Evolutionary conservation across 2,329 filamentous ascomycete species (phyloP).

Genomic region (Lachnum nothofagi): DNA sequence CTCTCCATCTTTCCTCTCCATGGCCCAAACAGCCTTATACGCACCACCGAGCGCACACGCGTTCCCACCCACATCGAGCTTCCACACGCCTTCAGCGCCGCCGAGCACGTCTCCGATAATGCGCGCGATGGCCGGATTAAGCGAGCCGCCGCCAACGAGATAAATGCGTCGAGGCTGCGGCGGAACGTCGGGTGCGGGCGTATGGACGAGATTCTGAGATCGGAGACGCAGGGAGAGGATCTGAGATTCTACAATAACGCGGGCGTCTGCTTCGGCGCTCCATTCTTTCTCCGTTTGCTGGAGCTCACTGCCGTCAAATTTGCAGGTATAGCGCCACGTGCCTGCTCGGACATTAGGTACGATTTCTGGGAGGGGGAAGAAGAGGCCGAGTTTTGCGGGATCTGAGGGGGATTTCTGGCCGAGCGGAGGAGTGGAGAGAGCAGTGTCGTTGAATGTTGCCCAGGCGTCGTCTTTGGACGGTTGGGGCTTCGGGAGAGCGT

Average conservation of each 20-base stretch:
- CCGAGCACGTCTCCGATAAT: slow-evolving; percentile 85
- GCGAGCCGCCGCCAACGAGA: slow-evolving; percentile 85
- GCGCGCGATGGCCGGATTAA: slow-evolving; percentile 82
- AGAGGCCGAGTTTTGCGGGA: slow-evolving; percentile 81
- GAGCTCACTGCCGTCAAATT: slow-evolving; percentile 50
- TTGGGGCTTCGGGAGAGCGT: slow-evolving; percentile 59
- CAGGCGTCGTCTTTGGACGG: slow-evolving; percentile 60
- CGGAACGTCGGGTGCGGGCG: slow-evolving; percentile 53
- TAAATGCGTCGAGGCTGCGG: slow-evolving; percentile 85
- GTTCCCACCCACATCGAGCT: slow-evolving; percentile 89
- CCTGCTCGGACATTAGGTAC: slow-evolving; percentile 85
- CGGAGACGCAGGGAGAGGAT: slow-evolving; percentile 85
- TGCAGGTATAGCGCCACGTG: slow-evolving; percentile 73
- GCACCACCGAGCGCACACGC: slow-evolving; percentile 90
- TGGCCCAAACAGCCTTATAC: slow-evolving; percentile 93
- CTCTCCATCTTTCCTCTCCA: slow-evolving; percentile 62
- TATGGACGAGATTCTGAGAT: slow-evolving; percentile 67
- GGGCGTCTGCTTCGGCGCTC: slow-evolving; percentile 67
- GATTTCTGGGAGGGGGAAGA: slow-evolving; percentile 91
- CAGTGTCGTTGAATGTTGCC: slow-evolving; percentile 72
- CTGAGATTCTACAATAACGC: slow-evolving; percentile 90
- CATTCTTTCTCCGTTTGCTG: slow-evolving; percentile 38
- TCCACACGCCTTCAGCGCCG: slow-evolving; percentile 83
- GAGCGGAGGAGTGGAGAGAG: slow-evolving; percentile 64
- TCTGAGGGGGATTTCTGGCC: slow-evolving; percentile 52